These are phyloP conservation scores for Apiospora aurea DNA, from an alignment of 2,329 filamentous ascomycete species.

Conservation along the genomic window DNA sequence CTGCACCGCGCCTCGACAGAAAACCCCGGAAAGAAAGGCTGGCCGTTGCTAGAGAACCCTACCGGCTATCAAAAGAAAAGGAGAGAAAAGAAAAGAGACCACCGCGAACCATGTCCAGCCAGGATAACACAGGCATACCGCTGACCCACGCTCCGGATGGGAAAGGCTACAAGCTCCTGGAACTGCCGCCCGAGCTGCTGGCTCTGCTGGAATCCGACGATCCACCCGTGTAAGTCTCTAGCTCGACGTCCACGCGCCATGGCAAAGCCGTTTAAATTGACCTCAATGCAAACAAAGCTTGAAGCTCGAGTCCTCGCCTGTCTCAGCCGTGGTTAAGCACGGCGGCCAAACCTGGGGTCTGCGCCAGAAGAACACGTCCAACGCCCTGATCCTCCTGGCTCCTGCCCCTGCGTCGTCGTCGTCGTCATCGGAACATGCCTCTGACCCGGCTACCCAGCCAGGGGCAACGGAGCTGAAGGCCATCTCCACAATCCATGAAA, in stretches of 20 bases:
- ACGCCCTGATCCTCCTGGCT: conserved; percentile 65
- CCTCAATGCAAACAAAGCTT: conserved; percentile 45
- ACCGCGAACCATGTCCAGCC: conserved; percentile 33
- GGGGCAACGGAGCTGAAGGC: conserved; percentile 50
- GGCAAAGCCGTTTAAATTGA: conserved; percentile 30
- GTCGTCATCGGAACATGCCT: conserved; percentile 1
- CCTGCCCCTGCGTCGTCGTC: conserved; percentile 32
- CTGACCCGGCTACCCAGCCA: conserved; percentile 26
- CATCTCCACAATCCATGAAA: conserved; percentile 66
- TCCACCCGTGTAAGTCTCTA: conserved; percentile 58
- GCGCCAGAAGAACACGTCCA: conserved; percentile 72
- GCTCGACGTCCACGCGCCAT: background rate
- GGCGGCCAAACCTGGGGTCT: conserved; percentile 62
- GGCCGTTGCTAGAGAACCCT: background rate
- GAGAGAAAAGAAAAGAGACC: background rate
- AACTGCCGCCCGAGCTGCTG: conserved; percentile 66
- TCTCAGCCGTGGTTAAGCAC: conserved; percentile 61
- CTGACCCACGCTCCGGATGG: conserved; percentile 58
- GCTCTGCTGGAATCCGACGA: conserved; percentile 60
- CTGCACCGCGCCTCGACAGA: background rate
- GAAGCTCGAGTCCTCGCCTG: conserved; percentile 56
- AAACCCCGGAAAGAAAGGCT: background rate
- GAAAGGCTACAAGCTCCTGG: conserved; percentile 65
- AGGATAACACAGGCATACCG: conserved; percentile 54
- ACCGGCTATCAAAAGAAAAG: background rate